Evolutionary conservation across 768 basidiomycete genomes (phyloP), one percentile per base, ranked within the genome.

Genomic region (Boletus tomentosulus): DNA sequence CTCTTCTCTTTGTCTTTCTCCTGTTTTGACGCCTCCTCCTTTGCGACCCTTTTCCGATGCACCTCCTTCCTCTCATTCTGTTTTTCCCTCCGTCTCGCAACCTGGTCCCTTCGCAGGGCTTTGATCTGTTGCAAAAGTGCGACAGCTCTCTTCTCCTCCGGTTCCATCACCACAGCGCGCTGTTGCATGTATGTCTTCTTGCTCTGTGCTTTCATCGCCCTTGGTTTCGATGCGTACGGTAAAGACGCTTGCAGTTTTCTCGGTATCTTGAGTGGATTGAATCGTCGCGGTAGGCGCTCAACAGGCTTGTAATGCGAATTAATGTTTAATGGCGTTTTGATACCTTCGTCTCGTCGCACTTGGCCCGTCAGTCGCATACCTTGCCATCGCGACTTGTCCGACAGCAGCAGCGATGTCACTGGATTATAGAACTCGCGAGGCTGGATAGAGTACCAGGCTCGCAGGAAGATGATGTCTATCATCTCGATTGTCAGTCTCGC

Each of bases 321-420:
- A 55, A 85, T 77, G 57, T 85, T 76, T 25, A 81, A 68, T 2
- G 93, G 95, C 7, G 94, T 91, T 64, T 90, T 87, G 42, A 95
- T 59, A 1, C 84, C 87, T 62, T 93, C 81, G 28, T 91, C 92
- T n/a, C 85, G 79, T 16, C 97, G 82, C 31, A 99, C 84, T 71
- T 93, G 85, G 43, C 97, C 95, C 1, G 94, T 98, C 33, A 98
- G 78, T 31, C 97, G 87, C 97, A 98, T 99, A 1, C 95, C 96
- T 16, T 78, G 73, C 97, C 97, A 99, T 19, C 67, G 70, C n/a
- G 74, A 71, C 69, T 96, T 94, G 71, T 92, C 81, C 15, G 87
- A 82, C 9, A 95, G 76, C 0, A 99, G 78, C 3, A 98, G 78
- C 1, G 92, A 95, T 0, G 92, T 94, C 58, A 98, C 92, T 1